These are phyloP conservation scores for Plasmodium chabaudi DNA, from an alignment of 169 alveolate species.

Conservation along the genomic window DNA sequence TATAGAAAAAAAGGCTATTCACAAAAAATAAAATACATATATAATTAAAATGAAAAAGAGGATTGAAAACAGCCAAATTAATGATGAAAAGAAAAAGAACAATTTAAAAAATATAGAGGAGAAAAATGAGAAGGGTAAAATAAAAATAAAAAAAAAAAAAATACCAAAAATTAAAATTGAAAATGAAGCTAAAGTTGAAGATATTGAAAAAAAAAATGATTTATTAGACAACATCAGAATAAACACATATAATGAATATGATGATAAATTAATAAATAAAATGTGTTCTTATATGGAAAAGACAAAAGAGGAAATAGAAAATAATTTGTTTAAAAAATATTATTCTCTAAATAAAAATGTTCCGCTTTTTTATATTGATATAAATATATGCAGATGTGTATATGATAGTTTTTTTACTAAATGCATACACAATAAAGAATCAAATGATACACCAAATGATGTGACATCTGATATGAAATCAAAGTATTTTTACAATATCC, in stretches of 20 bases:
- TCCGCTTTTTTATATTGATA: constrained; percentile 77
- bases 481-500: constrained; percentile 77
- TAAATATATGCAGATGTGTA: constrained; percentile 77
- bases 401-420: constrained; percentile 74
- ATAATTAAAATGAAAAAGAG: constrained; percentile 7
- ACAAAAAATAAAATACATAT: too few relatives aligned
- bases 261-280: constrained; percentile 32
- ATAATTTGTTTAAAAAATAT: constrained; percentile 77
- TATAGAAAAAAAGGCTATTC: too few relatives aligned
- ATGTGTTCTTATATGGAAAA: constrained; percentile 33
- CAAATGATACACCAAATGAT: constrained; percentile 33
- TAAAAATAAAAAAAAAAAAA: constrained; percentile 51
- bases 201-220: constrained; percentile 73
- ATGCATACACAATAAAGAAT: constrained; percentile 55
- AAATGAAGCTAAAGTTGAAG: constrained; percentile 80
- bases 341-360: constrained; percentile 78
- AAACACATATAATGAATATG: constrained; percentile 78
- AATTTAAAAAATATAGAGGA: not conserved
- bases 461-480: constrained; percentile 1
- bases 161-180: constrained; percentile 76
- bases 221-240: constrained; percentile 78
- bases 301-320: constrained; percentile 75
- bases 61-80: not conserved
- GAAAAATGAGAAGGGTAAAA: constrained; percentile 21
- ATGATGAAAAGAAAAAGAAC: not conserved